These are phyloP conservation scores for Straminergon stramineum DNA, from an alignment of 225 moss, liverwort and hornwort genomes.

Conservation along the genomic window DNA sequence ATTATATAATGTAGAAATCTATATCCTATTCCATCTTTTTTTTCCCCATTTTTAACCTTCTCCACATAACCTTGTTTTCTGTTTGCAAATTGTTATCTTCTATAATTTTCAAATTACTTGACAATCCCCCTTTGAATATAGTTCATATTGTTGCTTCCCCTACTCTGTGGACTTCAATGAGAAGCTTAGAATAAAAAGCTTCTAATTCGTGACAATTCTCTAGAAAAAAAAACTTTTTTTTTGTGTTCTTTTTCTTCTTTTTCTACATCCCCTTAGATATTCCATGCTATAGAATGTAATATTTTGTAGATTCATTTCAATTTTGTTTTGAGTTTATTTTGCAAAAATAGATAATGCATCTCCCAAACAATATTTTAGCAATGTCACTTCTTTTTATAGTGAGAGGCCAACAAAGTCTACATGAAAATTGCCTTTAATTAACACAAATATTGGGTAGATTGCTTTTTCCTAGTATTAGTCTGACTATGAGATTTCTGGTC, in stretches of 20 bases:
- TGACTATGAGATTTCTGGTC: background rate
- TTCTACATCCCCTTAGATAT: background rate
- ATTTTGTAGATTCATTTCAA: background rate
- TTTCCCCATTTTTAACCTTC: background rate
- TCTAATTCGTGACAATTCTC: background rate
- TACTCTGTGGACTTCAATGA: background rate
- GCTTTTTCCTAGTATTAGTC: background rate
- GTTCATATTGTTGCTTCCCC: background rate
- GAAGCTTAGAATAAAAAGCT: background rate
- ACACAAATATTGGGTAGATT: background rate
- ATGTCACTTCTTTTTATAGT: background rate
- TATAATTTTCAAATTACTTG: too few relatives aligned
- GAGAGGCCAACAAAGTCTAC: fast-evolving
- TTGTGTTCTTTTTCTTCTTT: background rate
- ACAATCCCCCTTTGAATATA: too few relatives aligned
- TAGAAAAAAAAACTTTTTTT: too few relatives aligned
- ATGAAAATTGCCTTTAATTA: background rate
- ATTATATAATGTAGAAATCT: background rate
- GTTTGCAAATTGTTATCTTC: background rate
- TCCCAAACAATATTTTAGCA: background rate
- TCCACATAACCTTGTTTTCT: fast-evolving
- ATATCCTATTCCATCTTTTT: background rate
- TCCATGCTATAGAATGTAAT: background rate
- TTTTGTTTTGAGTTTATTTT: background rate
- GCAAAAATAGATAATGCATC: background rate